Percentiles rank a stretch among this genome's conserved stretches.
Evolutionary conservation across 2,329 filamentous ascomycete species (phyloP).

Genomic region (Aspergillus pseudoterreus): DNA sequence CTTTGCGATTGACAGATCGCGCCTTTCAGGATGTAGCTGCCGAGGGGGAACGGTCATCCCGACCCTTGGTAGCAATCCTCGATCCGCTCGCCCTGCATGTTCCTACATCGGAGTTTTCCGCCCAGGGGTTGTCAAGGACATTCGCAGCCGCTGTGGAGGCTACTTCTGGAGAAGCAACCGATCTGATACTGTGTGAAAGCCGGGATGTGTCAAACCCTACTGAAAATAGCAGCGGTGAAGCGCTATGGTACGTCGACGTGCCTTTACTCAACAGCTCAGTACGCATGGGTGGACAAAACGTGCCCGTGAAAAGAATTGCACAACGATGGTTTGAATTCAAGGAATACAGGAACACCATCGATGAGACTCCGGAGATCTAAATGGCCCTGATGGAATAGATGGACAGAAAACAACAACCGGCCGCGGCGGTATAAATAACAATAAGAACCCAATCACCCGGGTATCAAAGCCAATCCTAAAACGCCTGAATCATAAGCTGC

Average conservation of each 20-base stretch:
- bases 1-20: constrained; percentile 33
- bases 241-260: constrained; percentile 49
- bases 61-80: constrained; percentile 37
- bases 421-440: constrained; percentile 7
- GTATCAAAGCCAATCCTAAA: constrained; percentile 37
- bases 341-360: constrained; percentile 25
- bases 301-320: constrained; percentile 56
- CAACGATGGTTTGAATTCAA: constrained; percentile 64
- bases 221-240: constrained; percentile 29
- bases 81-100: constrained; percentile 41
- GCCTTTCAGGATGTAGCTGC: background rate
- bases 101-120: constrained; percentile 44
- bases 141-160: constrained; percentile 39
- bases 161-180: constrained; percentile 24
- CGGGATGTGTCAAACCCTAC: constrained; percentile 26
- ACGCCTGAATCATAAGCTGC: constrained; percentile 28
- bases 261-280: constrained; percentile 60
- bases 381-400: constrained; percentile 7
- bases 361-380: constrained; percentile 6
- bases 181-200: constrained; percentile 42
- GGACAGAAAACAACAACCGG: constrained; percentile 9
- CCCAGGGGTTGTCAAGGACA: constrained; percentile 46
- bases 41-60: constrained; percentile 1
- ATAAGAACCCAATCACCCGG: constrained; percentile 29
- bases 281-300: constrained; percentile 54